A percentile compares a stretch with the other conserved stretches of the same genome.
These are phyloP conservation scores for Tillandsia fasciculata DNA, from an alignment of 176 grass and related monocot species.

Conservation along the genomic window DNA sequence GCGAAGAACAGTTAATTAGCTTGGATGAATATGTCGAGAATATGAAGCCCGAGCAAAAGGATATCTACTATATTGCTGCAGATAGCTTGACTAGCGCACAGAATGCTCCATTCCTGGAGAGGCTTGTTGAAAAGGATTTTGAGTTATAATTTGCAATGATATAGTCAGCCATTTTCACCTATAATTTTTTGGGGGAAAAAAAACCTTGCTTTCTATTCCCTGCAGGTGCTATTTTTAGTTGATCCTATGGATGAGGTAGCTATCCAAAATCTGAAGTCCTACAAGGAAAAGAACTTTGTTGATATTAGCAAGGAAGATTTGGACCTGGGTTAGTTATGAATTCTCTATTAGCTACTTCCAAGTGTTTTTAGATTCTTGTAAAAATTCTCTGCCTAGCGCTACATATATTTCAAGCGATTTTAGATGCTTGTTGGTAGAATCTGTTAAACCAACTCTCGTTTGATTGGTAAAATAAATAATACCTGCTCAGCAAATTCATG, in stretches of 20 bases:
- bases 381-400: background rate
- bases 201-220: constrained; percentile 7
- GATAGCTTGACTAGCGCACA: constrained; percentile 84
- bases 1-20: constrained; percentile 76
- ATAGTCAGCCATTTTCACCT: too few relatives aligned
- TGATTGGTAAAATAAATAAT: background rate
- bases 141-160: constrained; percentile 45
- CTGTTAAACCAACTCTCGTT: background rate
- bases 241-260: constrained; percentile 97
- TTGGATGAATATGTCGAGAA: constrained; percentile 97
- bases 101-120: constrained; percentile 90
- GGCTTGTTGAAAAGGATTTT: constrained; percentile 66
- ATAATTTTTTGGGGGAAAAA: too few relatives aligned
- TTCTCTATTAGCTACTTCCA: background rate
- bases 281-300: constrained; percentile 94
- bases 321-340: constrained; percentile 45
- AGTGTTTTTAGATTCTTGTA: background rate
- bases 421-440: background rate
- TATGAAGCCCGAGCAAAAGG: constrained; percentile 94
- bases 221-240: constrained; percentile 83
- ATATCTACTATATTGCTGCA: constrained; percentile 84
- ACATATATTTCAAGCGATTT: background rate
- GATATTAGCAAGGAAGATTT: constrained; percentile 99
- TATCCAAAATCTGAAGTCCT: constrained; percentile 79
- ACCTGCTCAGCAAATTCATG: too few relatives aligned